Base-by-base conservation (phyloP, 768 basidiomycete species). In the Pleurotus eryngii region DNA sequence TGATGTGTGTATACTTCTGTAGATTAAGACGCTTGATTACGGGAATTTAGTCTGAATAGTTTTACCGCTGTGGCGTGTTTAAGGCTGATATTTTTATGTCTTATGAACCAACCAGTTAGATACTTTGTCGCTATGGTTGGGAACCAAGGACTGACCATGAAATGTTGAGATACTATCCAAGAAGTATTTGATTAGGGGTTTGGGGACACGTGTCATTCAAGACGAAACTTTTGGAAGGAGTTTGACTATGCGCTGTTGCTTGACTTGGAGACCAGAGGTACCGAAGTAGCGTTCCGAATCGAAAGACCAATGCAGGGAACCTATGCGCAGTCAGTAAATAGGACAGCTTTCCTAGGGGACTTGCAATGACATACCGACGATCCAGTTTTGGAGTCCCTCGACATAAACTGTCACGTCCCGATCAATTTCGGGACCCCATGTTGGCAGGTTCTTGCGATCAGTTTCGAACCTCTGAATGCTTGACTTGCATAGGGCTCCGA, bases 291-390 rank as follows among this genome's bases (percentile, higher is more conserved):
- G 63, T 47, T 70, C 67, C 22, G 68, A 68, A 59, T 81, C 79
- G 49, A 81, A 84, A 57, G 74, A 70, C 77, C 70, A 77, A 56
- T 61, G 65, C 55, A 74, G 71, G 54, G 68, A 74, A 27, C 68
- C 74, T 14, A 70, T 63, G 26, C 7, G 30, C 7, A 11, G 30
- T 30, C 7, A 7, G 30, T 30, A 30, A 30, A 11, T 11, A 30
- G 2, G 11, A 30, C 9, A 2, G 30, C 30, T 30, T 30, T 11
- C 7, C 30, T 30, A 8, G 3, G 27, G 27, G 27, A 30, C 30
- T 30, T 30, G 9, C 24, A 42, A 56, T 5, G 56, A 46, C 40
- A 24, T 57, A 37, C 61, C 61, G 22, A 61, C 61, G n/a, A 76
- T 70, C 70, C 74, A 79, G 46, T 72, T 67, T 17, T 69, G 75